Base-by-base conservation (phyloP, 2,329 filamentous ascomycete species). In the Davidsoniella neocaledoniae region DNA sequence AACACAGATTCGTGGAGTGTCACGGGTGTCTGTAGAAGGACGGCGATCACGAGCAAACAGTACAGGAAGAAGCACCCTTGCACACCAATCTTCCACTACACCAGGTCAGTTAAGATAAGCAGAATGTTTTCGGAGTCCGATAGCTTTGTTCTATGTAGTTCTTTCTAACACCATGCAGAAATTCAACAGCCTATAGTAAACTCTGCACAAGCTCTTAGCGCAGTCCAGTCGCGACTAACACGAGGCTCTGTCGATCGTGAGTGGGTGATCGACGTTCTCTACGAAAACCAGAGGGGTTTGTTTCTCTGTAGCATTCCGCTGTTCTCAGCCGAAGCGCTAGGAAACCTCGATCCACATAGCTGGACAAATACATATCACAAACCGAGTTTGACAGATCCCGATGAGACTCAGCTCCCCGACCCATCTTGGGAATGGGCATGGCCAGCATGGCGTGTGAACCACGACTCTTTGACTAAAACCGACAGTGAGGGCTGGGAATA, bases 401-500 rank as follows among this genome's bases (percentile, higher is more conserved):
- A 81, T 53, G 95, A 86, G 53, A 87, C 90, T 0, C 88, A 95
- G 62, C 77, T 94, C 1, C 91, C 91, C 0, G 91, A 98, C 61
- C 91, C 91, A 5, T 86, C 81, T 54, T 98, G 91, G 91, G 79
- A 86, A 61, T 98, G 91, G 91, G 78, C 67, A 1, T 81, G 77
- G 76, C 70, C 76, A 2, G 76, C 77, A 47, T 82, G 78, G 79
- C 70, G 67, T 25, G 59, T 82, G 56, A 73, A 76, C 53, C 68
- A 86, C 74, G 86, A 90, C 68, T 76, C 82, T 2, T 81, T 83
- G 53, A 79, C 84, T 9, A 49, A 60, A 21, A 57, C 64, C 37
- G 91, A 96, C 59, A 82, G 90, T 54, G 84, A 90, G 55, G 91
- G 91, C 3, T 98, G 91, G 91, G 83, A 94, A 61, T 98, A 98